These are phyloP conservation scores for Penicillium olsonii DNA, from an alignment of 2,329 filamentous ascomycete species.

Conservation along the genomic window DNA sequence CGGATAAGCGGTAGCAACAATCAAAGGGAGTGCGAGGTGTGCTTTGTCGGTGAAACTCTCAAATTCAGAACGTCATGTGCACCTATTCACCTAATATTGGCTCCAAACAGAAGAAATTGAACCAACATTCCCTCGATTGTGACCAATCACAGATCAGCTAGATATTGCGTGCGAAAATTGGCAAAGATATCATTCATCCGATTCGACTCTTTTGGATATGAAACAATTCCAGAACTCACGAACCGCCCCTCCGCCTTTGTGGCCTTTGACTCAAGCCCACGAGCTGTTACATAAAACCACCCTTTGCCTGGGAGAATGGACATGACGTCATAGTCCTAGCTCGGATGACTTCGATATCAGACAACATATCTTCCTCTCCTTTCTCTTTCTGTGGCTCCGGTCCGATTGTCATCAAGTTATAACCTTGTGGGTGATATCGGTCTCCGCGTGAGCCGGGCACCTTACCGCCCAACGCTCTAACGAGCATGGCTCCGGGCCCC, in stretches of 20 bases:
- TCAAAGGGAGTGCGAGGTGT: background rate
- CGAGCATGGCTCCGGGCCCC: constrained; percentile 16
- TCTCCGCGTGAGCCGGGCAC: constrained; percentile 13
- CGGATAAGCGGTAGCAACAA: background rate
- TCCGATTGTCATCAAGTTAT: constrained; percentile 22
- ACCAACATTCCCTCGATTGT: too few relatives aligned
- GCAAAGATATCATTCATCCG: too few relatives aligned
- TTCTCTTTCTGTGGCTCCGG: constrained; percentile 18
- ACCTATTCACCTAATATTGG: too few relatives aligned
- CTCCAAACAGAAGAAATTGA: too few relatives aligned
- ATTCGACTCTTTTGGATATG: too few relatives aligned
- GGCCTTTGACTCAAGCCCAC: background rate
- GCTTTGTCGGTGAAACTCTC: too few relatives aligned
- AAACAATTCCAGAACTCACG: too few relatives aligned
- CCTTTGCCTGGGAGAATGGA: constrained; percentile 17
- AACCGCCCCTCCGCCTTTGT: too few relatives aligned
- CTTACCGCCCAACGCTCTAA: constrained; percentile 24
- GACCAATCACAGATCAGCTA: too few relatives aligned
- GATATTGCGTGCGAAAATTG: too few relatives aligned
- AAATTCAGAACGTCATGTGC: too few relatives aligned
- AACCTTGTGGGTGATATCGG: constrained; percentile 17
- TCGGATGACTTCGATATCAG: constrained; percentile 14
- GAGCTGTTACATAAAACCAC: background rate
- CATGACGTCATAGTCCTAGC: constrained; percentile 15
- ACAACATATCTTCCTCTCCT: constrained; percentile 18